Evolutionary conservation across 176 grass and related monocot genomes (phyloP).

Genomic region (Phragmites australis): DNA sequence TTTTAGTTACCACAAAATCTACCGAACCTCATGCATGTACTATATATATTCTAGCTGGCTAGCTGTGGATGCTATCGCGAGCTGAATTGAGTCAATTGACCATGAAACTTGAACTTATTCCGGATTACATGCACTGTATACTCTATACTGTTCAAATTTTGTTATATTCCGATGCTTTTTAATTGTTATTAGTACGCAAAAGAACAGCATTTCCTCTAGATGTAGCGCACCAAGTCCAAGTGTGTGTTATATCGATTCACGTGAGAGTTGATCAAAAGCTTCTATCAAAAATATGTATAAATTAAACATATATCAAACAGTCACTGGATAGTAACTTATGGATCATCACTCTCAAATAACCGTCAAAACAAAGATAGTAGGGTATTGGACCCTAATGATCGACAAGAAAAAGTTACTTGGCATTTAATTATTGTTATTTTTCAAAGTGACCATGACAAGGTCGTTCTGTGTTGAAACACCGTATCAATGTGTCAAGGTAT

Average conservation of each 20-base stretch:
- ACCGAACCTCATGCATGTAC: not conserved
- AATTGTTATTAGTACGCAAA: not conserved
- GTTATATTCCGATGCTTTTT: not conserved
- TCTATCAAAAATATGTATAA: not conserved
- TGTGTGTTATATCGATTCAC: not conserved
- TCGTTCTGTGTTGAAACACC: slow-evolving; percentile 1
- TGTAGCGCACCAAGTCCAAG: not conserved
- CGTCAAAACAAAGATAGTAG: not conserved
- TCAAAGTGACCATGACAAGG: not conserved
- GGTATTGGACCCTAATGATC: not conserved
- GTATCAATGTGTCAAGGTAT: not conserved
- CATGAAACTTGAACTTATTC: not conserved
- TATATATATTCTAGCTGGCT: not conserved
- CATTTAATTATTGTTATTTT: no score
- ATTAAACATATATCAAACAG: not conserved
- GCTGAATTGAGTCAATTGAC: slow-evolving; percentile 11
- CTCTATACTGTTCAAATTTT: not conserved
- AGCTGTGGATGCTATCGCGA: not conserved
- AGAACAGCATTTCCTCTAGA: not conserved
- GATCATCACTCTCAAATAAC: not conserved
- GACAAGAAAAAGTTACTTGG: not conserved
- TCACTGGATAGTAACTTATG: not conserved
- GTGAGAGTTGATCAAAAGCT: slow-evolving; percentile 24
- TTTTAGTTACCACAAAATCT: slow-evolving; percentile 12
- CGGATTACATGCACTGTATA: not conserved